Conservation (phyloP, 805 yeast genomes). For the Candida arabinofermentans region DNA sequence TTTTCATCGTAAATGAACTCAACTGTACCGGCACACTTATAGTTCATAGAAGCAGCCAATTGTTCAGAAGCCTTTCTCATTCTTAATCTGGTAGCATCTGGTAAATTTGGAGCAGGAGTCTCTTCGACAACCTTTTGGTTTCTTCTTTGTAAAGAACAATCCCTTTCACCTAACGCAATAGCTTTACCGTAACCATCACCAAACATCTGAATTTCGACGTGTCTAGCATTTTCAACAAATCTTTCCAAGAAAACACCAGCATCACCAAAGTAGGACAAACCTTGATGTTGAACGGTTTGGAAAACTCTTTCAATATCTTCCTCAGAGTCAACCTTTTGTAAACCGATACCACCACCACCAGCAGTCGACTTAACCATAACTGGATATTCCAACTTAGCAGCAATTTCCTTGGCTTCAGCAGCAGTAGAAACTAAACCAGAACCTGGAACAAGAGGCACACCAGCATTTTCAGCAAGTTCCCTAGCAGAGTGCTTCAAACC, state of each 20-base stretch:
- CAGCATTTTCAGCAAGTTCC: constrained; percentile 86
- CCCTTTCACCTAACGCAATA: constrained; percentile 94
- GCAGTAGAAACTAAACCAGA: constrained; percentile 74
- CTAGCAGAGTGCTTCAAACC: constrained; percentile 97
- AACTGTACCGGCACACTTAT: constrained; percentile 96
- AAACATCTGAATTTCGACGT: constrained; percentile 93
- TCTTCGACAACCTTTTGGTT: constrained; percentile 96
- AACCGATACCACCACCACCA: constrained; percentile 99
- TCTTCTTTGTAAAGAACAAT: constrained; percentile 95
- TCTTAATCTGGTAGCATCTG: constrained; percentile 66
- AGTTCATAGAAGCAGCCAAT: constrained; percentile 75
- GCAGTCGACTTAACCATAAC: constrained; percentile 97
- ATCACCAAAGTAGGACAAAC: constrained; percentile 89
- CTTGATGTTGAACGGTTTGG: constrained; percentile 91
- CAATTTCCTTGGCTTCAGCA: constrained; percentile 71
- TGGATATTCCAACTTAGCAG: constrained; percentile 76
- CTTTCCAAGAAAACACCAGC: constrained; percentile 93
- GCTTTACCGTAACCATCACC: constrained; percentile 96
- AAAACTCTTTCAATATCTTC: constrained; percentile 81
- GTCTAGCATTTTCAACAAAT: constrained; percentile 92
- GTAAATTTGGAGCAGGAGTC: constrained; percentile 95
- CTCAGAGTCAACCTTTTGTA: constrained; percentile 85
- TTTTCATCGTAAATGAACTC: constrained; percentile 88
- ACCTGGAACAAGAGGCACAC: constrained; percentile 97
- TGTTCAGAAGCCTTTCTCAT: constrained; percentile 85